phyloP scores from a whole-genome alignment of 2,329 filamentous ascomycete genomes.

The Pseudogymnoascus sp. region DNA sequence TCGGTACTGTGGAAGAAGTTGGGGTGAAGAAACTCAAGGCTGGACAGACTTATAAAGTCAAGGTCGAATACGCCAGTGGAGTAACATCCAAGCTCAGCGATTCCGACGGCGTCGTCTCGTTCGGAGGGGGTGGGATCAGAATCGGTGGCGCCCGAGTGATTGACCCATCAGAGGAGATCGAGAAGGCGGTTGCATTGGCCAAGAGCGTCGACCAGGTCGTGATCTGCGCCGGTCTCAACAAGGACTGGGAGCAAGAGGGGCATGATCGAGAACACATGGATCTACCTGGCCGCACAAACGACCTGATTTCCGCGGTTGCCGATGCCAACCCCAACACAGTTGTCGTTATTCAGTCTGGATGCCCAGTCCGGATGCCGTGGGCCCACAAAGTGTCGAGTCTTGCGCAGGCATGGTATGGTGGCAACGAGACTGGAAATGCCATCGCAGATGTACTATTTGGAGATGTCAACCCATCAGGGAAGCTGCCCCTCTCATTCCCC shows the following conservation, averaged over 20 bases:
- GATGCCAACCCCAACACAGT: slow-evolving; percentile 48
- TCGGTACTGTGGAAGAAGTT: slow-evolving; percentile 24
- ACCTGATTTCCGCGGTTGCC: slow-evolving; percentile 41
- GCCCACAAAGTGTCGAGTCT: slow-evolving; percentile 31
- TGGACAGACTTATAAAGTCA: slow-evolving; percentile 20
- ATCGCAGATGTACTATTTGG: slow-evolving; percentile 57
- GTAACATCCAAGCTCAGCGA: slow-evolving; percentile 45
- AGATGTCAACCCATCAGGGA: slow-evolving; percentile 51
- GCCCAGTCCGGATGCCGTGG: slow-evolving; percentile 49
- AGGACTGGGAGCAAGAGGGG: slow-evolving; percentile 30
- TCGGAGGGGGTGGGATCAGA: slow-evolving; percentile 50
- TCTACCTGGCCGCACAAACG: slow-evolving; percentile 22
- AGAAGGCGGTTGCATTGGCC: slow-evolving; percentile 58
- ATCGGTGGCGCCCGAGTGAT: slow-evolving; percentile 52
- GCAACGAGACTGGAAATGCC: slow-evolving; percentile 56
- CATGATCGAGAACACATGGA: slow-evolving; percentile 20
- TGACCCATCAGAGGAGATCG: slow-evolving; percentile 49
- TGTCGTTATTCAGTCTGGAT: slow-evolving; percentile 53
- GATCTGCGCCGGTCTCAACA: slow-evolving; percentile 64
- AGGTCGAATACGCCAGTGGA: slow-evolving; percentile 40
- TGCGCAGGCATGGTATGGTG: slow-evolving; percentile 44
- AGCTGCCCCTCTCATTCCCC: slow-evolving; percentile 53
- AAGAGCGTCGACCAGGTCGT: slow-evolving; percentile 65
- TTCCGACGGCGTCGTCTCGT: slow-evolving; percentile 35
- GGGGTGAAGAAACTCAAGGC: slow-evolving; percentile 15